These are phyloP conservation scores for Penicillium daleae DNA, from an alignment of 495 filamentous ascomycete genomes.

Conservation along the genomic window DNA sequence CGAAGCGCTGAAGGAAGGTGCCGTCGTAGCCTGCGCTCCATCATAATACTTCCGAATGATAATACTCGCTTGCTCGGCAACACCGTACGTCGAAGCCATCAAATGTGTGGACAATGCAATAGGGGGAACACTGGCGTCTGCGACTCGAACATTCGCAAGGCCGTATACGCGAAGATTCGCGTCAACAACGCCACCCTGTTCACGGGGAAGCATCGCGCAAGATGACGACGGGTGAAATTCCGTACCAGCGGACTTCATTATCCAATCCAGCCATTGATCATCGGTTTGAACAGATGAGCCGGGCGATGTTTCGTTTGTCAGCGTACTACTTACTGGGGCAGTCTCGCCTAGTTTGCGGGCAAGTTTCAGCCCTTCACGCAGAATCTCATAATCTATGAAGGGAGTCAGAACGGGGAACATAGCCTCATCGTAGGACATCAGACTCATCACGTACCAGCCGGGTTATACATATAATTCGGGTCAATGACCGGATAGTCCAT, in stretches of 20 bases:
- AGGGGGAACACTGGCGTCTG: conserved; percentile 51
- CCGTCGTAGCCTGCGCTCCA: not conserved
- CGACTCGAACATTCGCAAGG: conserved; percentile 53
- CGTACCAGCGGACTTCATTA: conserved; percentile 30
- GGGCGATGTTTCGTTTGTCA: conserved; percentile 32
- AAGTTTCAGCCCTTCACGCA: conserved; percentile 39
- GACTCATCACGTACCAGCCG: conserved; percentile 27
- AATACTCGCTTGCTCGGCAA: conserved; percentile 49
- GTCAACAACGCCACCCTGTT: conserved; percentile 55
- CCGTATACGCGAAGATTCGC: conserved; percentile 53
- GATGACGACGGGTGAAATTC: conserved; percentile 55
- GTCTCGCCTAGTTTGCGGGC: conserved; percentile 35
- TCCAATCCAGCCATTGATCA: conserved; percentile 32
- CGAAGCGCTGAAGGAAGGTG: not conserved
- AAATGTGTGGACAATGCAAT: conserved; percentile 53
- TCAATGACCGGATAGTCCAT: conserved; percentile 43
- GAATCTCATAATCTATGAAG: conserved; percentile 36
- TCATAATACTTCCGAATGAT: conserved; percentile 18
- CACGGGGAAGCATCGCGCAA: conserved; percentile 53
- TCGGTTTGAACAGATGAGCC: conserved; percentile 29
- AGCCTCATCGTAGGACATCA: not conserved
- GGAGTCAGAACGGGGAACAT: not conserved
- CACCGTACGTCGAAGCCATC: conserved; percentile 53
- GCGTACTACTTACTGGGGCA: conserved; percentile 25
- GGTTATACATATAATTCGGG: conserved; percentile 37